Evolutionary conservation across 2,329 filamentous ascomycete species (phyloP).

Genomic region (Sclerotinia trifoliorum): DNA sequence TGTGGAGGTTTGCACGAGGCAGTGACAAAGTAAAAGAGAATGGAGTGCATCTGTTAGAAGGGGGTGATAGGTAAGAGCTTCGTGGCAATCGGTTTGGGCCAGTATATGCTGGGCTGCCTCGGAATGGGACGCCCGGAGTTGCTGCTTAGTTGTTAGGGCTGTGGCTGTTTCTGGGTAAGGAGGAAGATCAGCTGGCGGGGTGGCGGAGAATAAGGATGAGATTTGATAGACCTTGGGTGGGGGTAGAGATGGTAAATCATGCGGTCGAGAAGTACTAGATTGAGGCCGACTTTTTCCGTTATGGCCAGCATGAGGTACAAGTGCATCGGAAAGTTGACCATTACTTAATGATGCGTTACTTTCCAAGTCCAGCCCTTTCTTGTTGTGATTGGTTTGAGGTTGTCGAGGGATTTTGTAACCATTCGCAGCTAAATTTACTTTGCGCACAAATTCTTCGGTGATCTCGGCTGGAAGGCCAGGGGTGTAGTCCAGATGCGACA

Average conservation of each 20-base stretch:
- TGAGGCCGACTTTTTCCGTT: constrained; percentile 38
- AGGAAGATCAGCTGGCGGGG: constrained; percentile 65
- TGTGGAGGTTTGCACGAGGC: constrained; percentile 73
- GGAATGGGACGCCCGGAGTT: constrained; percentile 37
- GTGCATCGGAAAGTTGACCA: constrained; percentile 43
- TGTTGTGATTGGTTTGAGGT: constrained; percentile 33
- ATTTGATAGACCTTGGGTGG: constrained; percentile 51
- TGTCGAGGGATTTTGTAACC: constrained; percentile 43
- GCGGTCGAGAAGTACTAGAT: constrained; percentile 32
- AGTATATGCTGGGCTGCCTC: constrained; percentile 40
- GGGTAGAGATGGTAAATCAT: constrained; percentile 47
- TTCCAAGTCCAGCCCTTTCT: constrained; percentile 34
- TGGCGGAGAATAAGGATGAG: constrained; percentile 68
- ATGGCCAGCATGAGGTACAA: constrained; percentile 45
- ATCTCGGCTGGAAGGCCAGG: constrained; percentile 47
- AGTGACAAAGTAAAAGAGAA: constrained; percentile 73
- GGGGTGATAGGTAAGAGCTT: constrained; percentile 77
- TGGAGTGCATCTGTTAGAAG: constrained; percentile 77
- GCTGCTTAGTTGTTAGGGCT: constrained; percentile 38
- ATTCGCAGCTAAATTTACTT: constrained; percentile 56
- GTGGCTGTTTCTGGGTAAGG: constrained; percentile 56
- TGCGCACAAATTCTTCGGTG: constrained; percentile 51
- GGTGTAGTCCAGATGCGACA: constrained; percentile 76
- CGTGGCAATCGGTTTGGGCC: constrained; percentile 49
- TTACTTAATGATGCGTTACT: constrained; percentile 39